These are phyloP conservation scores for Chaetomium cochliodes DNA, from an alignment of 495 filamentous ascomycete genomes.

Conservation along the genomic window DNA sequence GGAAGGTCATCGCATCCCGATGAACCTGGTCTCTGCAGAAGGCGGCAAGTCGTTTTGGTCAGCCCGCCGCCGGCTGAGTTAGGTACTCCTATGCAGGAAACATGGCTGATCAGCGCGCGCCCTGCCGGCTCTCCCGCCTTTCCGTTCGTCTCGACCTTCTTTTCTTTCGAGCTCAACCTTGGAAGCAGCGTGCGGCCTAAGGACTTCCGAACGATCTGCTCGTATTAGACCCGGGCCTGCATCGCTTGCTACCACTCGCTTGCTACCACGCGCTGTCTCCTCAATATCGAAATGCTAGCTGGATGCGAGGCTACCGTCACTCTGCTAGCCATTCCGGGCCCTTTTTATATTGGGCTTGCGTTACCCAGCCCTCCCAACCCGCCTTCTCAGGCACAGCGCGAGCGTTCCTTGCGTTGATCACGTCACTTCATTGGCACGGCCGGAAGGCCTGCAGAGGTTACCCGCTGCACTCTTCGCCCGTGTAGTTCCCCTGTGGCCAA, in stretches of 20 bases:
- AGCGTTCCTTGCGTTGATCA: background rate
- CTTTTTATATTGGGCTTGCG: constrained; percentile 27
- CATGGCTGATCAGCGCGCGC: background rate
- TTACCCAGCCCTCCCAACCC: background rate
- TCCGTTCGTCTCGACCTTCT: background rate
- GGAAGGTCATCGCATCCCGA: background rate
- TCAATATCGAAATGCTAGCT: constrained; percentile 1
- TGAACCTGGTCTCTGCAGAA: constrained; percentile 2
- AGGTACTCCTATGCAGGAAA: background rate
- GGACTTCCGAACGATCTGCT: constrained; percentile 13
- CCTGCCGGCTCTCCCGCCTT: background rate
- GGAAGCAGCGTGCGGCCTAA: background rate
- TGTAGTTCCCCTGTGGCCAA: background rate
- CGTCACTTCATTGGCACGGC: background rate
- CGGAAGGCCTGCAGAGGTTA: background rate
- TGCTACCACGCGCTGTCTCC: background rate
- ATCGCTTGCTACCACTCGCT: background rate
- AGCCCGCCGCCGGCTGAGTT: background rate
- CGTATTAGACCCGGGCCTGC: background rate
- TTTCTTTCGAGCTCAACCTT: background rate
- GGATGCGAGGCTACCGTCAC: constrained; percentile 16
- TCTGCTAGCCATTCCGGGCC: background rate
- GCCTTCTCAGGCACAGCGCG: background rate
- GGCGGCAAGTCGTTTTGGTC: background rate
- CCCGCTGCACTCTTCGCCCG: background rate